Conservation (phyloP, 345 rosid species). For the Boechera retrofracta region DNA sequence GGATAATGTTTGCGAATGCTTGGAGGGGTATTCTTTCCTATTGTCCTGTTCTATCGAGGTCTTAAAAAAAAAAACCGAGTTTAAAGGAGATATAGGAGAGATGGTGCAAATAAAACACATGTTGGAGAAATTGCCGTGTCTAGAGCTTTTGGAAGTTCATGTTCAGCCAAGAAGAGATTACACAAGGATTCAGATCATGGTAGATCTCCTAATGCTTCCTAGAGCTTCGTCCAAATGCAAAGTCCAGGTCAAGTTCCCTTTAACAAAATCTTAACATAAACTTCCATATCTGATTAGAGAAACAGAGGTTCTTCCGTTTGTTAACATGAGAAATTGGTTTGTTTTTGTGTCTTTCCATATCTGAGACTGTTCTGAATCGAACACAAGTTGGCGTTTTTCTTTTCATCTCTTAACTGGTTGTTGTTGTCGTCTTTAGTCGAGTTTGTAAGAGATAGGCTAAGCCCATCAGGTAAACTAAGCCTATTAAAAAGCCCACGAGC, state of each 20-base stretch:
- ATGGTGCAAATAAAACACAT: background rate
- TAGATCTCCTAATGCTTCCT: background rate
- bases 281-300: too few species aligned
- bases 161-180: background rate
- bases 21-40: background rate
- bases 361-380: background rate
- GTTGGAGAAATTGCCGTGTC: background rate
- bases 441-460: background rate
- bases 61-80: background rate
- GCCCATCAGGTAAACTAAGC: background rate
- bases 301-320: too few species aligned
- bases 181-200: background rate
- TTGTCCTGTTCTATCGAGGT: background rate
- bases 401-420: background rate
- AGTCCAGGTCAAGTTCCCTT: background rate
- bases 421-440: background rate
- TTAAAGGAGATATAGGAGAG: rapidly evolving
- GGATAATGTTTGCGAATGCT: background rate
- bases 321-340: background rate
- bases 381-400: background rate
- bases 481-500: slow-evolving; percentile 22
- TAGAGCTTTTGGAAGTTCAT: background rate
- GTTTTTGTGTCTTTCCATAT: background rate
- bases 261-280: background rate
- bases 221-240: background rate